Base-by-base conservation (phyloP, 352 stramenopile species). In the Phytophthora citrophthora region DNA sequence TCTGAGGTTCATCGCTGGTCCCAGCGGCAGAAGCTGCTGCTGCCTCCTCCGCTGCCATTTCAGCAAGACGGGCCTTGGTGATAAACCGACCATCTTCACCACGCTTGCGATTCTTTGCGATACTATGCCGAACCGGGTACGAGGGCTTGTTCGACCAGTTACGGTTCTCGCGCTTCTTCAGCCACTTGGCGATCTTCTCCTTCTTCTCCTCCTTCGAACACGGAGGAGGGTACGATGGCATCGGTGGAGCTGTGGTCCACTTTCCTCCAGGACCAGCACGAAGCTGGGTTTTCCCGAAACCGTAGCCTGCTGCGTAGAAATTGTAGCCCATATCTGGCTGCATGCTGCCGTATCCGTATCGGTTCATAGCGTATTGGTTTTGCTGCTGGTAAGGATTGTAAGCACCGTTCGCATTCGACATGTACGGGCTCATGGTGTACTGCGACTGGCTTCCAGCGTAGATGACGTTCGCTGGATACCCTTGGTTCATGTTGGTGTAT, bases 91-190 rank as follows among this genome's bases (percentile, higher is more conserved):
- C 86, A 54, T 94, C 86, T 65, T 94, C 86, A 32, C 86, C 86
- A 15, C 86, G 81, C 64, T 91, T 91, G 40, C 86, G 83, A 57
- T 88, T 89, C 69, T 91, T 94, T 5, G 86, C 86, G 36, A 94
- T 94, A 56, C 83, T 94, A 64, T 93, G 86, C 6, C 86, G 81
- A 45, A 92, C 83, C 5, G 86, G 86, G 53, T 94, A 94, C 39
- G 86, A 94, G 23, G 86, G 83, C 45, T 94, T 94, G 66, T 91
- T 94, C 23, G 83, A 92, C 83, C 83, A 94, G 70, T 94, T 93
- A 20, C 86, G 81, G 59, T 85, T 87, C 66, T 91, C 86, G 31
- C 86, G 83, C 59, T 94, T 94, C 70, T 90, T 93, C 55, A 94
- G 69, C 86, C 86, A 94, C 52, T 83, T 83, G 5, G 81, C 80